Base-by-base conservation (phyloP, 2,329 filamentous ascomycete genomes). In the Aspergillus fructus region DNA sequence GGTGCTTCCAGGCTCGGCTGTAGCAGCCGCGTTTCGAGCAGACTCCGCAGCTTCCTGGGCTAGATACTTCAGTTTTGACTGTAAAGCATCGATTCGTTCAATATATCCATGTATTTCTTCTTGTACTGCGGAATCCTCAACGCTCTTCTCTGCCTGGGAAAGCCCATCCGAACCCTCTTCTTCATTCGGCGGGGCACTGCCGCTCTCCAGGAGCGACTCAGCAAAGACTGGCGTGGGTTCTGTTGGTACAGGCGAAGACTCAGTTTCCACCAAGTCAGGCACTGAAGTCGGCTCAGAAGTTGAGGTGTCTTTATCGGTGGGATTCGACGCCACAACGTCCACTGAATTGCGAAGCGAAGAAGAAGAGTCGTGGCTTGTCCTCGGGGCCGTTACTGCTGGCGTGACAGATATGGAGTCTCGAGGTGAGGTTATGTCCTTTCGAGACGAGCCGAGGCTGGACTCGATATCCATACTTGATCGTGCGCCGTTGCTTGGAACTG, bases 71-170 rank as follows among this genome's bases (percentile, higher is more conserved):
- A 99, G 78, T 70, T 99, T 97, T 6, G 91, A 86, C 72, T 97
- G 91, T 1, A 99, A 78, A 4, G 93, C 89, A 77, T 99, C 94
- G 55, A 97, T 94, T 37, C 89, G 87, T 74, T 99, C 94, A 6
- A 93, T 83, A 61, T 96, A 91, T 49, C 83, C 83, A 66, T 94
- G 87, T 41, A 92, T 83, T 71, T 97, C 94, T 65, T 94, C 90
- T 57, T 93, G 88, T 63, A 90, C 85, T 60, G 86, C 83, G 34
- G 76, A 75, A 58, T 85, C 78, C 1, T 79, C 79, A 30, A 77
- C 74, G 48, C 80, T 77, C 47, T 84, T 76, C 52, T 81, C 76
- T 67, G 79, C 68, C 66, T 78, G 78, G 60, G 85, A 71, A 43
- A 79, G 74, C 5, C 77, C 68, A 41, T 85, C 74, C 19, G 79